Conservation (phyloP, 169 alveolate species). For the Perkinsus chesapeaki region DNA sequence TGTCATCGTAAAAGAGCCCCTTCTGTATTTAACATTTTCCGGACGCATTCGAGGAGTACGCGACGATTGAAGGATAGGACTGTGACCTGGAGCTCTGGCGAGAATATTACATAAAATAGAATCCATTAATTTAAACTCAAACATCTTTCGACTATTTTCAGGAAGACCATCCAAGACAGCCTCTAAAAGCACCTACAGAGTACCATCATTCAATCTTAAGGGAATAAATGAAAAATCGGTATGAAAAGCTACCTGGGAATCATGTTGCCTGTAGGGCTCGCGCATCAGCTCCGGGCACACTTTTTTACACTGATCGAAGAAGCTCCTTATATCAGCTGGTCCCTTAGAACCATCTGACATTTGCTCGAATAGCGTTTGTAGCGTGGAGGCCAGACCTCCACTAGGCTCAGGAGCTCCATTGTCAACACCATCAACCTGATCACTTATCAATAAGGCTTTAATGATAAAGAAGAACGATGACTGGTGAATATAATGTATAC, state of each 20-base stretch:
- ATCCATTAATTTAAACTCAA: not conserved
- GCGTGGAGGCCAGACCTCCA: not conserved
- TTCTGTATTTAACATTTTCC: too few species aligned
- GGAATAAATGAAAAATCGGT: too few species aligned
- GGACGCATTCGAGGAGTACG: too few species aligned
- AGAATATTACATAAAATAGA: not conserved
- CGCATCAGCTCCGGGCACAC: conserved; percentile 1
- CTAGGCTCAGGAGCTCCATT: not conserved
- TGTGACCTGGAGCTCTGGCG: too few species aligned
- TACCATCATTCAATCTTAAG: too few species aligned
- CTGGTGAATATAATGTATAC: too few species aligned
- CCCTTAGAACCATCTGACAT: not conserved
- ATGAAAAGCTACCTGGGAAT: not conserved
- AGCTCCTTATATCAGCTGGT: not conserved
- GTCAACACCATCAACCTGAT: not conserved
- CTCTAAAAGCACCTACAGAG: not conserved
- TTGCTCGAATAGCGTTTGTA: not conserved
- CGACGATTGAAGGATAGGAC: too few species aligned
- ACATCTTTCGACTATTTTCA: not conserved
- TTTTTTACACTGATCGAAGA: not conserved
- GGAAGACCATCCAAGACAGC: not conserved
- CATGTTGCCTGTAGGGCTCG: not conserved
- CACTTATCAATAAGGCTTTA: too few species aligned
- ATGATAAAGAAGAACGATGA: not conserved
- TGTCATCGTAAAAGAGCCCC: too few species aligned